Evolutionary conservation across 2,329 filamentous ascomycete species (phyloP).

Genomic region (Fusarium floridanum): DNA sequence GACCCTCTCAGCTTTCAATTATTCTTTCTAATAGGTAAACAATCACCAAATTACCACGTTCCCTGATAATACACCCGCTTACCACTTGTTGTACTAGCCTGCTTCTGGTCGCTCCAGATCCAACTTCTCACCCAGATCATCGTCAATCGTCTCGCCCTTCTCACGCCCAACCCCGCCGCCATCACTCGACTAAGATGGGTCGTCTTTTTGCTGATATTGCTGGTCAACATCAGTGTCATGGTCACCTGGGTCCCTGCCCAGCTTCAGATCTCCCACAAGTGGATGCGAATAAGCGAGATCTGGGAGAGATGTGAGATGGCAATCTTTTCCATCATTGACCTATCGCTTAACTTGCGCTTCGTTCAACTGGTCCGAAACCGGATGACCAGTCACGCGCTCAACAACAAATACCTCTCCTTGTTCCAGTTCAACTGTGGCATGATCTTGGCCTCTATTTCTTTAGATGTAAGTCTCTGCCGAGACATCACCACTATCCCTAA

Average conservation of each 20-base stretch:
- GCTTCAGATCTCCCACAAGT: background rate
- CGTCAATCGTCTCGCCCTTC: background rate
- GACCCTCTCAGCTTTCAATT: background rate
- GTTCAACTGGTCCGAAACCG: conserved; percentile 1
- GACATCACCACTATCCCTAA: background rate
- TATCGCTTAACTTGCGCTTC: background rate
- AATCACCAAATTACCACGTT: background rate
- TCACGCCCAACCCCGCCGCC: background rate
- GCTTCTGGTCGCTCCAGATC: background rate
- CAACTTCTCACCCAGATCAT: background rate
- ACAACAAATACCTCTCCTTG: background rate
- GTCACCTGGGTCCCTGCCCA: background rate
- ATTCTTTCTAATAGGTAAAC: background rate
- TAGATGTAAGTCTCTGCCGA: background rate
- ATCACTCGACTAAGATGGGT: background rate
- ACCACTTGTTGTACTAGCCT: background rate
- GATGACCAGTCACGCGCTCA: background rate
- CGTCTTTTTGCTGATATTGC: background rate
- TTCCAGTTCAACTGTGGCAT: background rate
- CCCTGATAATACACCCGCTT: background rate
- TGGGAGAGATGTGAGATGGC: background rate
- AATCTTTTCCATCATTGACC: background rate
- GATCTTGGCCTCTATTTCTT: background rate
- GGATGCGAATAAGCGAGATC: conserved; percentile 1
- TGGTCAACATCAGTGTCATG: background rate